Conservation (phyloP, 78 protist genomes). For the Bodo saltans region DNA sequence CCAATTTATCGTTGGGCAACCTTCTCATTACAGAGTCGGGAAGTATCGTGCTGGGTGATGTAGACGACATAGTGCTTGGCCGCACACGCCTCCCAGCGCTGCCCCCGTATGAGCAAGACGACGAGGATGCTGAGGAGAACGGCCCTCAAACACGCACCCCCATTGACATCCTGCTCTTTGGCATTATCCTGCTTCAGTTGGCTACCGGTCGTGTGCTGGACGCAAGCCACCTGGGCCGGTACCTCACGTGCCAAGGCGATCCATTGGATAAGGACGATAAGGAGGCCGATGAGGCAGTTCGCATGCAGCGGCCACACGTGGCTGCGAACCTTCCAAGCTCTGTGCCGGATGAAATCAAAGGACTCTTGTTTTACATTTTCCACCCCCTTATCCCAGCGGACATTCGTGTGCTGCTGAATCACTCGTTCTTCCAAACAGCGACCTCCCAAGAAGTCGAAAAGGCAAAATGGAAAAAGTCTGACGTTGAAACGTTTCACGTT, state of each 20-base stretch:
- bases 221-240: not conserved
- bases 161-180: not conserved
- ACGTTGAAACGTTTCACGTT: too few species aligned
- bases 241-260: not conserved
- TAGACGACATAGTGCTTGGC: not conserved
- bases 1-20: not conserved
- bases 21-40: not conserved
- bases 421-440: not conserved
- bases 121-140: too few species aligned
- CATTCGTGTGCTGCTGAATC: not conserved
- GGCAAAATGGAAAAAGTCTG: too few species aligned
- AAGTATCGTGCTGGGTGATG: not conserved
- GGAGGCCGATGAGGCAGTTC: too few species aligned
- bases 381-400: not conserved
- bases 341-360: not conserved
- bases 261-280: too few species aligned
- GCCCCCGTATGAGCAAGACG: not conserved
- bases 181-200: not conserved
- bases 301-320: not conserved
- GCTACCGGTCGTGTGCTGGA: not conserved
- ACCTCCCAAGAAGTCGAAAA: too few species aligned
- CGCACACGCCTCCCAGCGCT: not conserved
- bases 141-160: not conserved
- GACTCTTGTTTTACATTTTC: not conserved
- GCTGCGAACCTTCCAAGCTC: not conserved